Percentiles rank a stretch among this genome's conserved stretches.
phyloP scores from a whole-genome alignment of 2,329 filamentous ascomycete species.

The Trichothecium roseum region DNA sequence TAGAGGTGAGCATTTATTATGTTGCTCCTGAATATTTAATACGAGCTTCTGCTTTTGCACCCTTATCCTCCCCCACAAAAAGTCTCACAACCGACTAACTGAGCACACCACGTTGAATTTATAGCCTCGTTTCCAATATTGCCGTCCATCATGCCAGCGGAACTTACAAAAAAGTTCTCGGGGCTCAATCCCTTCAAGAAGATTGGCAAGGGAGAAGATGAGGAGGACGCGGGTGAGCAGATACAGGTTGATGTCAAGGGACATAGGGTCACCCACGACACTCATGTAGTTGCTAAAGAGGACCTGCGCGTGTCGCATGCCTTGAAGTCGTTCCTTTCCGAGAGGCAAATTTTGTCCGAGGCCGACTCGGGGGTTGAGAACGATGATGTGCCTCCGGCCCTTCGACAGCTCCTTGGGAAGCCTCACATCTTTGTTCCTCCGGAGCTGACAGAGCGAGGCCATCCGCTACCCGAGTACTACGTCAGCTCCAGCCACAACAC shows the following conservation, averaged over 20 bases:
- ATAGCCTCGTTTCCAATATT: too few species aligned
- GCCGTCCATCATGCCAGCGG: too few species aligned
- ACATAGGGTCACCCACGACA: constrained; percentile 46
- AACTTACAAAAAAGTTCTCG: constrained; percentile 9
- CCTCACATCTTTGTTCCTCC: constrained; percentile 47
- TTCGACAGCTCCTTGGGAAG: constrained; percentile 42
- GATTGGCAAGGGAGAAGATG: constrained; percentile 11
- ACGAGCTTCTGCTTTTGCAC: too few species aligned
- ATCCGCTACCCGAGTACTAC: constrained; percentile 59
- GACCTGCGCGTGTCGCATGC: constrained; percentile 49
- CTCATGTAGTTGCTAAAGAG: constrained; percentile 32
- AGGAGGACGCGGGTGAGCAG: constrained; percentile 22
- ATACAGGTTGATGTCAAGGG: constrained; percentile 34
- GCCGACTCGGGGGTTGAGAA: constrained; percentile 34
- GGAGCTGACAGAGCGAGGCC: constrained; percentile 43
- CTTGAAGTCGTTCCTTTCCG: constrained; percentile 42
- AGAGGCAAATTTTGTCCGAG: constrained; percentile 38
- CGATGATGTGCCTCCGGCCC: constrained; percentile 28
- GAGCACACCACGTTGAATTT: too few species aligned
- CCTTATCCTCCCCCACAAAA: too few species aligned
- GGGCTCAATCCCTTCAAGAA: constrained; percentile 19
- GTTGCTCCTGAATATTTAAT: too few species aligned
- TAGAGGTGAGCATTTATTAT: too few species aligned
- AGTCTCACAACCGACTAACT: too few species aligned
- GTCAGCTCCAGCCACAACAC: constrained; percentile 68